These are phyloP conservation scores for Cruciata laevipes DNA, from an alignment of 257 asterid genomes.

Conservation along the genomic window DNA sequence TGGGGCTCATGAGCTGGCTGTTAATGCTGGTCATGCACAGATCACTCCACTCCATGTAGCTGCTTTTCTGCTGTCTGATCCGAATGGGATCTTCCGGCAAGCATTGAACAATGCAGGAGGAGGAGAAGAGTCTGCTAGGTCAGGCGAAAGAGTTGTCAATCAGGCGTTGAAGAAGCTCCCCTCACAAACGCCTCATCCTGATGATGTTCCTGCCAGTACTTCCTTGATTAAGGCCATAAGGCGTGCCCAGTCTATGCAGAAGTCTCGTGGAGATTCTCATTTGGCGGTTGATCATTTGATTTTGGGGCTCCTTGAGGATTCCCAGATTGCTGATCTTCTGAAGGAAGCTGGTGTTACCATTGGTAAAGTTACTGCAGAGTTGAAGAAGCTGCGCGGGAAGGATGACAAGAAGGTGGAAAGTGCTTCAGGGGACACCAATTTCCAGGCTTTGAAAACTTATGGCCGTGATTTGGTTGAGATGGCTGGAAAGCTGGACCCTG, in stretches of 20 bases:
- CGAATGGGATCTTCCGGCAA: conserved; percentile 30
- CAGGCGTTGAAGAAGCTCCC: conserved; percentile 33
- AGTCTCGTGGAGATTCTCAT: conserved; percentile 27
- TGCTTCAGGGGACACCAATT: conserved; percentile 32
- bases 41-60: conserved; percentile 26
- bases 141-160: conserved; percentile 26
- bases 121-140: conserved; percentile 24
- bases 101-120: conserved; percentile 21
- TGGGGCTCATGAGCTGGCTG: conserved; percentile 28
- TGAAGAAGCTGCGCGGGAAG: conserved; percentile 32
- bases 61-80: conserved; percentile 17
- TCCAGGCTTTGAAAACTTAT: conserved; percentile 31
- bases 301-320: conserved; percentile 31
- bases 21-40: conserved; percentile 32
- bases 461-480: conserved; percentile 37
- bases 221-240: conserved; percentile 27
- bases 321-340: conserved; percentile 29
- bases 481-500: conserved; percentile 35
- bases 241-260: conserved; percentile 25
- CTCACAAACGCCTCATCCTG: conserved; percentile 34
- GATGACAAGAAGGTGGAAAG: conserved; percentile 30
- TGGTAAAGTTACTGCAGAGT: conserved; percentile 22
- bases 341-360: conserved; percentile 27
- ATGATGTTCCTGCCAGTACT: conserved; percentile 29
- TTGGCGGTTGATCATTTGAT: conserved; percentile 33